These are phyloP conservation scores for Aspergillus ibericus DNA, from an alignment of 2,329 filamentous ascomycete genomes.

Conservation along the genomic window DNA sequence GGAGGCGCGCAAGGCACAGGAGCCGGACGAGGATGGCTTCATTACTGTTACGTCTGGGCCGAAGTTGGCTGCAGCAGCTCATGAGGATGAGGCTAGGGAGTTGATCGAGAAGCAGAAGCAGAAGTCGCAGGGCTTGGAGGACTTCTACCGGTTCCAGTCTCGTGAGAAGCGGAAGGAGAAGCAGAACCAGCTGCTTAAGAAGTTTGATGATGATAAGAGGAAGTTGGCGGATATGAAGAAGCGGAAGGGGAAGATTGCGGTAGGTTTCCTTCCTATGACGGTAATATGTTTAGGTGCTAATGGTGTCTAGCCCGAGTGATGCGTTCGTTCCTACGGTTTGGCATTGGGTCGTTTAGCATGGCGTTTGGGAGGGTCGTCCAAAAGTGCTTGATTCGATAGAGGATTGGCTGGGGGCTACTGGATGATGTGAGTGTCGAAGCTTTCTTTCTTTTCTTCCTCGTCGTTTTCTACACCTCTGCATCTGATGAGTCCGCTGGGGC, in stretches of 20 bases:
- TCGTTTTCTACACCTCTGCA: conserved; percentile 9
- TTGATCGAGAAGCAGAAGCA: conserved; percentile 61
- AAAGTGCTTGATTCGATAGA: conserved; percentile 9
- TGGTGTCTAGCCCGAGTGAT: conserved; percentile 35
- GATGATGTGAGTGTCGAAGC: conserved; percentile 23
- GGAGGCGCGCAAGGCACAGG: conserved; percentile 65
- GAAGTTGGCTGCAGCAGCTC: conserved; percentile 68
- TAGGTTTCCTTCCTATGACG: conserved; percentile 23
- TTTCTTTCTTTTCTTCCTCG: conserved; percentile 3
- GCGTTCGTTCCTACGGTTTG: conserved; percentile 13
- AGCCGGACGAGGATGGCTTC: conserved; percentile 93
- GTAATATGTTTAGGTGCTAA: conserved; percentile 6
- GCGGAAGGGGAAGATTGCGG: conserved; percentile 62
- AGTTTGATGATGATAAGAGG: conserved; percentile 74
- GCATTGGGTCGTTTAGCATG: conserved; percentile 25
- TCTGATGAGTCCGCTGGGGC: conserved; percentile 56
- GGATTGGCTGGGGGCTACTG: conserved; percentile 13
- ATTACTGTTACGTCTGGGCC: conserved; percentile 84
- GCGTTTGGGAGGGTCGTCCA: conserved; percentile 28
- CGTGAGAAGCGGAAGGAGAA: conserved; percentile 76
- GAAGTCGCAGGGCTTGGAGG: conserved; percentile 63
- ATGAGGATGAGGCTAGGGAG: conserved; percentile 67
- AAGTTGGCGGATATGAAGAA: conserved; percentile 70
- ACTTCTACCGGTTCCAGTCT: conserved; percentile 84
- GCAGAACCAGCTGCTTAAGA: conserved; percentile 66